Conservation (phyloP, 768 basidiomycete species). For the Termitomyces sp. region DNA sequence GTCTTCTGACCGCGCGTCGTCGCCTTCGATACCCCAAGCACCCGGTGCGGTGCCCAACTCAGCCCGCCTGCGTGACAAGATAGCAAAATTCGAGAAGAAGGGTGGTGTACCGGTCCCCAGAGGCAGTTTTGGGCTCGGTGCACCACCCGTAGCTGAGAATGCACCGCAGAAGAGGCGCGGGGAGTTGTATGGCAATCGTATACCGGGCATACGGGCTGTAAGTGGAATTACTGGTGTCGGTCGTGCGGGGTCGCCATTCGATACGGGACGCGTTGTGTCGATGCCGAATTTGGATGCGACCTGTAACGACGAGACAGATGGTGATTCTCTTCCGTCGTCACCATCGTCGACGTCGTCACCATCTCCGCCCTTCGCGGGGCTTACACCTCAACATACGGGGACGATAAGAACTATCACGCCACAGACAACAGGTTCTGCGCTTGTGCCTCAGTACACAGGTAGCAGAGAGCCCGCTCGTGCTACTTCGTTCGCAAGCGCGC, state of each 20-base stretch:
- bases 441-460: constrained; percentile 11
- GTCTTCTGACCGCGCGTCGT: constrained; percentile 16
- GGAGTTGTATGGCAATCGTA: constrained; percentile 73
- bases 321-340: constrained; percentile 19
- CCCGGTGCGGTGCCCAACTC: constrained; percentile 18
- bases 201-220: constrained; percentile 37
- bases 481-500: constrained; percentile 33
- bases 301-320: constrained; percentile 16
- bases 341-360: constrained; percentile 25
- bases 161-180: constrained; percentile 46
- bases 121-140: constrained; percentile 66
- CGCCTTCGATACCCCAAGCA: constrained; percentile 16
- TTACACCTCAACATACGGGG: constrained; percentile 9
- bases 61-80: constrained; percentile 52
- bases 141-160: constrained; percentile 47
- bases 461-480: constrained; percentile 19
- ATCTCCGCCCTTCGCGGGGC: constrained; percentile 8
- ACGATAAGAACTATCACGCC: background rate
- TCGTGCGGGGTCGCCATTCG: constrained; percentile 17
- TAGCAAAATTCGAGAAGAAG: constrained; percentile 76
- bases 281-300: constrained; percentile 12
- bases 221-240: constrained; percentile 16
- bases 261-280: constrained; percentile 25
- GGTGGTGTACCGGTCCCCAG: constrained; percentile 74
- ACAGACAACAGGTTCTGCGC: constrained; percentile 1